A percentile compares a stretch with the other conserved stretches of the same genome.
Evolutionary conservation across 371 early-diverging fungal species (phyloP).

Genomic region (Catenaria anguillulae): DNA sequence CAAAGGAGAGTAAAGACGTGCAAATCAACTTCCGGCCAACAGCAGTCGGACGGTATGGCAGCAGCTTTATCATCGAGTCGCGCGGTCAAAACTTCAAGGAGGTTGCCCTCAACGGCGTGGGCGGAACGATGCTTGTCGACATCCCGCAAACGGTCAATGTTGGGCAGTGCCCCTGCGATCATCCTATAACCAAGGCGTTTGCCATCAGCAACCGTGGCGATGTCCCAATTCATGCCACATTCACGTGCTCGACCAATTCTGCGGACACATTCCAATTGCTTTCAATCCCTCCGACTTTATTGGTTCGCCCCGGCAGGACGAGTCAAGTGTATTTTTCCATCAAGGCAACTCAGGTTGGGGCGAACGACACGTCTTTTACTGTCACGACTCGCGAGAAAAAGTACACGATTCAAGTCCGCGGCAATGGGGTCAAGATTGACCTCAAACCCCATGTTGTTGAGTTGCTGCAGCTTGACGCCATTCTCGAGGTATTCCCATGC

Average conservation of each 20-base stretch:
- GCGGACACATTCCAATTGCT: background rate
- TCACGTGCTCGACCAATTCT: background rate
- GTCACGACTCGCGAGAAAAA: background rate
- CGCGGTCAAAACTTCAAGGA: conserved; percentile 42
- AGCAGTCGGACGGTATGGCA: conserved; percentile 20
- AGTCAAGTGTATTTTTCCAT: background rate
- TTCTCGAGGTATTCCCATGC: background rate
- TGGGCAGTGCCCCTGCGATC: conserved; percentile 7
- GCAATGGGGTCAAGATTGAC: conserved; percentile 2
- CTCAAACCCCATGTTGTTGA: background rate
- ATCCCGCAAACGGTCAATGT: conserved; percentile 9
- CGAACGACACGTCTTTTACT: background rate
- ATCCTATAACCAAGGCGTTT: background rate
- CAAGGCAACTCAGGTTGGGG: background rate
- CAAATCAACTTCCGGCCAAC: conserved; percentile 28
- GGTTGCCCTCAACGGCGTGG: conserved; percentile 34
- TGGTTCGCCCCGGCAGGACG: background rate
- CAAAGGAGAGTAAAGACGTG: conserved; percentile 24
- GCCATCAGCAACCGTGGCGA: background rate
- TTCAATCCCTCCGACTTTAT: background rate
- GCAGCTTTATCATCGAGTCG: conserved; percentile 34
- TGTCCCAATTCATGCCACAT: conserved; percentile 2
- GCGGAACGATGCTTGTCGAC: conserved; percentile 30
- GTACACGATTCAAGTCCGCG: conserved; percentile 2
- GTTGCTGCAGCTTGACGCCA: background rate